Evolutionary conservation across 306 rosid species (phyloP).

Genomic region (Erythrophleum fordii): DNA sequence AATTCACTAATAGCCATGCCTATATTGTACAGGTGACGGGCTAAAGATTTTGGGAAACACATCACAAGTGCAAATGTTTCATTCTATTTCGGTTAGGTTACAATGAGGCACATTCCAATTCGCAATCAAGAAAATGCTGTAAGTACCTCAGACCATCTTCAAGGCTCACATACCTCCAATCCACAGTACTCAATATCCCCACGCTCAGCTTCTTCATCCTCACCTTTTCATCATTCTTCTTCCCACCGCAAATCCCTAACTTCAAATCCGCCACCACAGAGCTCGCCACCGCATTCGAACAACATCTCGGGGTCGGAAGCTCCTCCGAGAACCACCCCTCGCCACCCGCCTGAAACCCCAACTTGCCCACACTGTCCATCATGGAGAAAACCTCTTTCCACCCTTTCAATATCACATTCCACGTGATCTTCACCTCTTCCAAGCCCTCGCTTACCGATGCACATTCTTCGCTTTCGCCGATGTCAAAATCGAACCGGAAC

Average conservation of each 20-base stretch:
- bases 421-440: slow-evolving; percentile 54
- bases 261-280: slow-evolving; percentile 64
- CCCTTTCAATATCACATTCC: slow-evolving; percentile 69
- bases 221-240: slow-evolving; percentile 13
- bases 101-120: no score
- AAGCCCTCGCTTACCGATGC: background rate
- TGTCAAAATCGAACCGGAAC: slow-evolving; percentile 50
- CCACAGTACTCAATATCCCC: slow-evolving; percentile 60
- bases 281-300: slow-evolving; percentile 48
- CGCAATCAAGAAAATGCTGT: slow-evolving; percentile 52
- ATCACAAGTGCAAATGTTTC: no score
- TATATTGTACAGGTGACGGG: no score
- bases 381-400: slow-evolving; percentile 64
- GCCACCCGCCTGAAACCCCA: slow-evolving; percentile 29
- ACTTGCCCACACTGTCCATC: slow-evolving; percentile 62
- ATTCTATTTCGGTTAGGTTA: no score
- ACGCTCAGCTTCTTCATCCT: slow-evolving; percentile 44
- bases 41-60: no score
- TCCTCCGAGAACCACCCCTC: slow-evolving; percentile 69
- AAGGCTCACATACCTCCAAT: slow-evolving; percentile 66
- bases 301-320: slow-evolving; percentile 63
- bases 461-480: background rate
- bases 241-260: slow-evolving; percentile 35
- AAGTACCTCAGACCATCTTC: slow-evolving; percentile 71
- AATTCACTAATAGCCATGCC: no score